Evolutionary conservation across 805 yeast genomes (phyloP).

Genomic region (Jamesozyma spencerorum): DNA sequence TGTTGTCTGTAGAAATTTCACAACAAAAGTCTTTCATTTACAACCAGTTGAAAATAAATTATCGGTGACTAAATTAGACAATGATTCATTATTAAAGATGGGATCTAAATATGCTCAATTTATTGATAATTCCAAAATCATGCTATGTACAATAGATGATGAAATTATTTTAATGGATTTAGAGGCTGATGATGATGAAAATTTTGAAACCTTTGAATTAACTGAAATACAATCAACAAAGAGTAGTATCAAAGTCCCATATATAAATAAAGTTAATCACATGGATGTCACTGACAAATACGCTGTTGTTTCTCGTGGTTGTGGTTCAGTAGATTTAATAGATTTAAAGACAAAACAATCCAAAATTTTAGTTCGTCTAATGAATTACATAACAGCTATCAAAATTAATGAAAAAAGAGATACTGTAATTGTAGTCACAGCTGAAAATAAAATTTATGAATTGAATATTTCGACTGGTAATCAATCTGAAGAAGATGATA

Average conservation of each 20-base stretch:
- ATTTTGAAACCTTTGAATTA: slow-evolving; percentile 27
- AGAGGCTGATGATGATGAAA: slow-evolving; percentile 35
- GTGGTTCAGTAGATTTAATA: slow-evolving; percentile 54
- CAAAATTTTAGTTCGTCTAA: slow-evolving; percentile 46
- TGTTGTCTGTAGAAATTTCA: slow-evolving; percentile 60
- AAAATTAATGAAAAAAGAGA: slow-evolving; percentile 40
- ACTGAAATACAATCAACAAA: slow-evolving; percentile 31
- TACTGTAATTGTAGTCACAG: slow-evolving; percentile 55
- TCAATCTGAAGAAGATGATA: slow-evolving; percentile 7
- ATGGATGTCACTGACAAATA: slow-evolving; percentile 41
- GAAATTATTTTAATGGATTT: slow-evolving; percentile 42
- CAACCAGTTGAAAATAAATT: slow-evolving; percentile 30
- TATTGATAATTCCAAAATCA: slow-evolving; percentile 36
- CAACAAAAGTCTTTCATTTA: slow-evolving; percentile 61
- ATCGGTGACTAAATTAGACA: slow-evolving; percentile 44
- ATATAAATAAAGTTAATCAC: slow-evolving; percentile 43
- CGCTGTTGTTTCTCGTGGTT: slow-evolving; percentile 51
- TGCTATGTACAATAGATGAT: slow-evolving; percentile 52
- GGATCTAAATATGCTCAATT: slow-evolving; percentile 54
- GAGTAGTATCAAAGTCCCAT: slow-evolving; percentile 33
- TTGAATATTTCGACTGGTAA: slow-evolving; percentile 32
- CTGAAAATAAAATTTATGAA: slow-evolving; percentile 69
- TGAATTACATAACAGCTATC: slow-evolving; percentile 51
- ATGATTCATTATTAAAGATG: slow-evolving; percentile 28
- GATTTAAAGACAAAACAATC: slow-evolving; percentile 23